These are phyloP conservation scores for Gynochthodes officinalis DNA, from an alignment of 257 asterid genomes.

Conservation along the genomic window DNA sequence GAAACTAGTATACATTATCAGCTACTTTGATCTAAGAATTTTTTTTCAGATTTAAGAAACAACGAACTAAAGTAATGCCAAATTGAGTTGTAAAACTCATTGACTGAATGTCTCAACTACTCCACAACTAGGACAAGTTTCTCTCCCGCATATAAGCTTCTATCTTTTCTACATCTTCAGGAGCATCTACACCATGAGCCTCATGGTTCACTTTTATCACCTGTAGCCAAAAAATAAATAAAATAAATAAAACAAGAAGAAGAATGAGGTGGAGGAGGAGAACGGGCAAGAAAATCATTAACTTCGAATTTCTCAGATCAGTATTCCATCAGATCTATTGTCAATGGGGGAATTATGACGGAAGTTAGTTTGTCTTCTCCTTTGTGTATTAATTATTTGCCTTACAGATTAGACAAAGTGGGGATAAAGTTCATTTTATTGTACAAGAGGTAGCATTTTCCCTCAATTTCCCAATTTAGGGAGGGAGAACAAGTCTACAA, in stretches of 20 bases:
- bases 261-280: too few relatives aligned
- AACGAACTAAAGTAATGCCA: background rate
- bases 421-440: background rate
- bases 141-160: conserved; percentile 55
- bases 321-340: background rate
- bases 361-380: background rate
- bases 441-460: background rate
- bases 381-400: background rate
- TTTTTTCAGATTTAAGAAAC: background rate
- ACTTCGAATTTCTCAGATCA: background rate
- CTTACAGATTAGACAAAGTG: background rate
- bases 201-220: conserved; percentile 78
- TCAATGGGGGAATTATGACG: background rate
- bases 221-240: conserved; percentile 20
- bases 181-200: conserved; percentile 68
- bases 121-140: conserved; percentile 39
- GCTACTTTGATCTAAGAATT: background rate
- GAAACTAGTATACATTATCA: background rate
- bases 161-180: conserved; percentile 60
- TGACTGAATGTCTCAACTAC: background rate
- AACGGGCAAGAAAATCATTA: too few relatives aligned
- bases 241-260: background rate
- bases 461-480: too few relatives aligned
- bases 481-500: background rate
- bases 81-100: background rate